Evolutionary conservation across 1,139 yeast species (phyloP).

Genomic region (Keqinozyma sinolaborantium): DNA sequence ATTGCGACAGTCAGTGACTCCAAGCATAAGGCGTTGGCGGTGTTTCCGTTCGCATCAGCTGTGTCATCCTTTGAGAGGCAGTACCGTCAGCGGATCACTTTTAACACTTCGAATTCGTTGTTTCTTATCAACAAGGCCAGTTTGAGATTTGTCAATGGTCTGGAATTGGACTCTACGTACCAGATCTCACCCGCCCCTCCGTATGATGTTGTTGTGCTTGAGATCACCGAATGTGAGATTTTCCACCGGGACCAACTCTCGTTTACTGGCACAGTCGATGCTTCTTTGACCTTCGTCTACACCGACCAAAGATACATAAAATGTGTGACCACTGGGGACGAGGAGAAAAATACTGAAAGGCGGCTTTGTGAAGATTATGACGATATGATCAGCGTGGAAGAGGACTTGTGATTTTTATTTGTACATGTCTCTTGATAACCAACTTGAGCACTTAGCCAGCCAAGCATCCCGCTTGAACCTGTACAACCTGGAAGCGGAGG

Average conservation of each 20-base stretch:
- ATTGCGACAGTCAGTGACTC: slow-evolving; percentile 31
- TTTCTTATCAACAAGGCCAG: slow-evolving; percentile 23
- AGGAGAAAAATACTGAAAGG: neutral
- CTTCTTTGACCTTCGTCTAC: slow-evolving; percentile 18
- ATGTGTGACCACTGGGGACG: neutral
- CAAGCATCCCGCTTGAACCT: slow-evolving; percentile 1
- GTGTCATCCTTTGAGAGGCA: slow-evolving; percentile 25
- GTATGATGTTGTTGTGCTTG: slow-evolving; percentile 19
- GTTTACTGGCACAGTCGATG: slow-evolving; percentile 16
- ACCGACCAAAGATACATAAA: slow-evolving; percentile 12
- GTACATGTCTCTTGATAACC: neutral
- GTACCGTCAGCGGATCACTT: slow-evolving; percentile 31
- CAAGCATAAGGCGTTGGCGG: slow-evolving; percentile 25
- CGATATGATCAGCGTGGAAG: neutral
- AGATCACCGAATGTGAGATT: slow-evolving; percentile 22
- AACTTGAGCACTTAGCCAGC: neutral
- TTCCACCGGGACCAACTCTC: slow-evolving; percentile 27
- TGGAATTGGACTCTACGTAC: slow-evolving; percentile 12
- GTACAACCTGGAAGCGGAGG: too few relatives aligned
- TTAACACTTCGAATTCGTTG: slow-evolving; percentile 20
- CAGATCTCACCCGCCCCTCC: slow-evolving; percentile 4
- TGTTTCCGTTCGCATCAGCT: slow-evolving; percentile 25
- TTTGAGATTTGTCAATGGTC: slow-evolving; percentile 18
- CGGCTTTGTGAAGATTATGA: neutral
- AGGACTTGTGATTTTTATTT: neutral